Evolutionary conservation across 148 eudicot genomes (phyloP).

Genomic region (Rhododendron kiyosumense): DNA sequence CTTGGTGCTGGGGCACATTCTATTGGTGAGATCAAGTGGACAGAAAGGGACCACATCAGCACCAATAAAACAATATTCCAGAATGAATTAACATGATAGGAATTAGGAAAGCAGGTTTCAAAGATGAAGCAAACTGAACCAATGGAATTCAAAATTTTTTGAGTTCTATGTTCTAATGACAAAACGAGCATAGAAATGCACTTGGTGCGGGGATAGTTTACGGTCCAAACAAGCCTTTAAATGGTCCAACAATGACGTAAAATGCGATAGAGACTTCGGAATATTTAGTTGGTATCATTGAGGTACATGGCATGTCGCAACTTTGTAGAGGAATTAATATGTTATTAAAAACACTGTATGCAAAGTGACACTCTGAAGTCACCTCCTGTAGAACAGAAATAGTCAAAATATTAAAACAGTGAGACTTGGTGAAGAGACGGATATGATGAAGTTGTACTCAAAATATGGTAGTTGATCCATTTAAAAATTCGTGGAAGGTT

Average conservation of each 20-base stretch:
- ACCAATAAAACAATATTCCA: not conserved
- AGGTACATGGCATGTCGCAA: not conserved
- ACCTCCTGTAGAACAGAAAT: not conserved
- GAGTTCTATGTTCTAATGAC: not conserved
- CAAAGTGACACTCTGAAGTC: not conserved
- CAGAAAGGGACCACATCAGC: constrained; percentile 4
- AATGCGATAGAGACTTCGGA: not conserved
- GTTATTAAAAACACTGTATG: not conserved
- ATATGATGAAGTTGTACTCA: not conserved
- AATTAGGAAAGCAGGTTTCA: not conserved
- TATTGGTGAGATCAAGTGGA: not conserved
- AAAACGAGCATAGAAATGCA: not conserved
- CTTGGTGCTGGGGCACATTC: not conserved
- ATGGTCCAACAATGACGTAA: not conserved
- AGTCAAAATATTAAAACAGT: not conserved
- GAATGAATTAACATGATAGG: not conserved
- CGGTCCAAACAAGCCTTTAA: not conserved
- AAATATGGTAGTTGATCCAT: not conserved
- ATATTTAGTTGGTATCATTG: not conserved
- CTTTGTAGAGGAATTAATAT: not conserved
- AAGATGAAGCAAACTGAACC: not conserved
- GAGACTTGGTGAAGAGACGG: not conserved
- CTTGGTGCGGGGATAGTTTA: not conserved
- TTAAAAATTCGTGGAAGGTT: not conserved
- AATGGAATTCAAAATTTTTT: not conserved